Conservation (phyloP, 352 stramenopile genomes). For the Globisporangium barbulae region DNA sequence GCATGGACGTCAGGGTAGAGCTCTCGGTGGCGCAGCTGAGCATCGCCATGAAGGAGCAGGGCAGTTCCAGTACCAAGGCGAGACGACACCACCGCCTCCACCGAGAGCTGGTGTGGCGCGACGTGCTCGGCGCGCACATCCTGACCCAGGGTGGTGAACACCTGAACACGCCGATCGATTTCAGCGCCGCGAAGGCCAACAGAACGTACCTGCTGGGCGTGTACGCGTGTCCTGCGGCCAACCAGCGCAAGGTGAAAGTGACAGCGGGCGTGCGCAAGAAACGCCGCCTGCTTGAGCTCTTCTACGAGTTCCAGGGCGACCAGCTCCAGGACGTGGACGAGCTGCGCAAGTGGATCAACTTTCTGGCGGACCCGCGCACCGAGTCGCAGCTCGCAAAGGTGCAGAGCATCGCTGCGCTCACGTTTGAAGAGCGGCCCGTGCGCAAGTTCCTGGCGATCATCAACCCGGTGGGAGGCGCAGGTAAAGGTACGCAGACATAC, state of each 20-base stretch:
- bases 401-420: conserved; percentile 30
- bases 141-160: conserved; percentile 40
- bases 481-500: conserved; percentile 50
- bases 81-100: conserved; percentile 9
- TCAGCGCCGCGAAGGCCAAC: conserved; percentile 5
- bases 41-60: conserved; percentile 11
- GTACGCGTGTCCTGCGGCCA: conserved; percentile 38
- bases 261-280: conserved; percentile 29
- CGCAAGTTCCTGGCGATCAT: conserved; percentile 67
- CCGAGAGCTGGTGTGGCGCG: conserved; percentile 32
- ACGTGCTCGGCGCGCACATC: conserved; percentile 56
- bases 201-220: conserved; percentile 40
- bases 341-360: conserved; percentile 42
- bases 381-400: conserved; percentile 18
- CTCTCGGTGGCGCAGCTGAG: conserved; percentile 9
- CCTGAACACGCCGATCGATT: conserved; percentile 22
- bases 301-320: conserved; percentile 41
- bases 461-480: conserved; percentile 62
- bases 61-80: not conserved
- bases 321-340: conserved; percentile 34
- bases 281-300: conserved; percentile 35
- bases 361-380: conserved; percentile 46
- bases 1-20: conserved; percentile 12
- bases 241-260: conserved; percentile 16
- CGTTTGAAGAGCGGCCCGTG: conserved; percentile 14